Evolutionary conservation across 345 rosid species (phyloP), one percentile per base, ranked within the genome.

Genomic region (Excoecaria cochinchinensis): DNA sequence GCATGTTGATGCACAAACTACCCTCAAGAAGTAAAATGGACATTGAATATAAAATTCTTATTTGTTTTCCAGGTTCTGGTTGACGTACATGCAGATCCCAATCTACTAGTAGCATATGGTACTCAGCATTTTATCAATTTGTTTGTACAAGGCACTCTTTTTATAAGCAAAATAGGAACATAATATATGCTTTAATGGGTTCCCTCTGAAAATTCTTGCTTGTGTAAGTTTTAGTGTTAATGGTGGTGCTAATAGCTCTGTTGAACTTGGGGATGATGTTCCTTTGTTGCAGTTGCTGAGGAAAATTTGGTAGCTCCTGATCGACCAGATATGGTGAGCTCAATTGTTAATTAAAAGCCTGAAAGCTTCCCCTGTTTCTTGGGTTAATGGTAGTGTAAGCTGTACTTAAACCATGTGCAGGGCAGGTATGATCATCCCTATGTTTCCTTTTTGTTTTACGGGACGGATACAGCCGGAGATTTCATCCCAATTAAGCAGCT

Each of bases 401-500:
- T 24, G 38, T 52, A 31, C 40, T 53, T 31, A 48, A 47, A 74
- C 47, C 59, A 74, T 79, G 40, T 83, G 81, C 97, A 92, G 98
- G 94, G 80, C 78, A 84, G 92, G 85, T 91, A 89, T 47, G 99
- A 95, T 74, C 99, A 95, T 88, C 98, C 98, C 15, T 91, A 90
- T 78, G 44, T 87, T 22, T 91, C 97, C 21, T 88, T 92, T 55
- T 81, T 95, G 67, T 95, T 90, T 81, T 95, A 95, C 14, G 98
- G 99, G 62, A 79, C 83, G 68, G 98, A 95, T 80, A 66, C 86
- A 21, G 92, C 93, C 17, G 98, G 96, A 76, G 99, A 95, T 82
- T 95, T 90, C 87, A 91, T 95, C 81, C 97, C 97, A 5, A 86
- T 91, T 83, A 90, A 90, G 86, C 99, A 95, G 78, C 88, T 92